Evolutionary conservation across 441 rosid genomes (phyloP).

Genomic region (Metrosideros polymorpha): DNA sequence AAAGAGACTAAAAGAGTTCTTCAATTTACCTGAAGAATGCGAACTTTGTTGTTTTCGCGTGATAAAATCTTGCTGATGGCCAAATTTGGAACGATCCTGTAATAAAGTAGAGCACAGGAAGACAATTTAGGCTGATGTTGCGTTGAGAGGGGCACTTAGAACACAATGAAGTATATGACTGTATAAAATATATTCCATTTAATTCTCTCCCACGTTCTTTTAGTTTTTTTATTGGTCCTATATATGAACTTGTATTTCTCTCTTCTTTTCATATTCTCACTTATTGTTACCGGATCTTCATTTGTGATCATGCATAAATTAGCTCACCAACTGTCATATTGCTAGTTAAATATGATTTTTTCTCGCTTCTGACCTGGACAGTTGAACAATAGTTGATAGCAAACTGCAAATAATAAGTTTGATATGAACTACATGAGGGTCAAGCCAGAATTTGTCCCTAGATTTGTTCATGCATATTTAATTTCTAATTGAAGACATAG

Average conservation of each 20-base stretch:
- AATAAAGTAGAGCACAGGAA: not conserved
- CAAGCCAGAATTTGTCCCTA: not conserved
- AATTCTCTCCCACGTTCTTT: not conserved
- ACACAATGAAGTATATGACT: not conserved
- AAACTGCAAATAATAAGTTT: not conserved
- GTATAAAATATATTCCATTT: not conserved
- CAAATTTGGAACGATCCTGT: conserved; percentile 93
- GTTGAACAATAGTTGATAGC: not conserved
- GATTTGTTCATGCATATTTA: not conserved
- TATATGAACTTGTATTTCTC: not conserved
- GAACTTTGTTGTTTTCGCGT: conserved; percentile 86
- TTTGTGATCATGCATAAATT: not conserved
- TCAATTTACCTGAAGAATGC: conserved; percentile 76
- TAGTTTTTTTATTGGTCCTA: not conserved
- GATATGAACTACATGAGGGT: not conserved
- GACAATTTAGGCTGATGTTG: not conserved
- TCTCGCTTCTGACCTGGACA: not conserved
- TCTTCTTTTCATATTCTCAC: not conserved
- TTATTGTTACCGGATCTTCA: not conserved
- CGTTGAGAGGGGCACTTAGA: not conserved
- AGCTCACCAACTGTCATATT: not conserved
- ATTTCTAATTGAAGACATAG: not conserved
- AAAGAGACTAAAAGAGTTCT: not conserved
- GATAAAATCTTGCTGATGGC: conserved; percentile 89
- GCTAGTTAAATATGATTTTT: not conserved